Evolutionary conservation across 371 early-diverging fungal species (phyloP).

Genomic region (Phascolomyces articulosus): DNA sequence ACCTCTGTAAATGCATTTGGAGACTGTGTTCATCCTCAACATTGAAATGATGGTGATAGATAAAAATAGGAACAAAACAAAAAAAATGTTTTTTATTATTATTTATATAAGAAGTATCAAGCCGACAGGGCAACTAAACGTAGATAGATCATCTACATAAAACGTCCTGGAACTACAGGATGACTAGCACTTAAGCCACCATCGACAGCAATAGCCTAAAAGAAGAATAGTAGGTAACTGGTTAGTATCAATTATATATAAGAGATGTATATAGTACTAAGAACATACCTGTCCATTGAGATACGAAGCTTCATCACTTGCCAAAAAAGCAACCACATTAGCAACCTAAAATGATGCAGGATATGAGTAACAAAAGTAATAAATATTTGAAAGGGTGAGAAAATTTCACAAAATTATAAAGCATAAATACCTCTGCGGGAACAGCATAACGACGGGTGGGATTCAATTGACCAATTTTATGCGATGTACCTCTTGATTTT

Average conservation of each 20-base stretch:
- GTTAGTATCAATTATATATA: too few species aligned
- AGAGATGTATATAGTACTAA: neutral
- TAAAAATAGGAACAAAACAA: too few species aligned
- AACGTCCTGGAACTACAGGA: slow-evolving; percentile 38
- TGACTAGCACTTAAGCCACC: slow-evolving; percentile 55
- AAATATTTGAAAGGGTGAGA: neutral
- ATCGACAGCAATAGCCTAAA: slow-evolving; percentile 44
- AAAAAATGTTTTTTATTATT: neutral
- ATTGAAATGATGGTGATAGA: too few species aligned
- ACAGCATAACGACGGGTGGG: slow-evolving; percentile 51
- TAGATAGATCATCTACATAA: neutral
- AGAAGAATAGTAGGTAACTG: too few species aligned
- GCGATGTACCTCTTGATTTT: slow-evolving; percentile 35
- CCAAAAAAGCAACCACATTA: slow-evolving; percentile 50
- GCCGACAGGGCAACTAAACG: too few species aligned
- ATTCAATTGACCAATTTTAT: slow-evolving; percentile 60
- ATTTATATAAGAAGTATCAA: neutral
- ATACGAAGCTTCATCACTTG: slow-evolving; percentile 59
- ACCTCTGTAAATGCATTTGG: too few species aligned
- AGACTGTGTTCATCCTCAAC: too few species aligned
- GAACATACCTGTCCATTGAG: slow-evolving; percentile 49
- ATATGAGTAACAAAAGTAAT: neutral
- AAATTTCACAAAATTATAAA: neutral
- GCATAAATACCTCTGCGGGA: slow-evolving; percentile 38
- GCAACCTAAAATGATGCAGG: too few species aligned